Evolutionary conservation across 345 rosid genomes (phyloP), one percentile per base, ranked within the genome.

Genomic region (Populus davidiana): DNA sequence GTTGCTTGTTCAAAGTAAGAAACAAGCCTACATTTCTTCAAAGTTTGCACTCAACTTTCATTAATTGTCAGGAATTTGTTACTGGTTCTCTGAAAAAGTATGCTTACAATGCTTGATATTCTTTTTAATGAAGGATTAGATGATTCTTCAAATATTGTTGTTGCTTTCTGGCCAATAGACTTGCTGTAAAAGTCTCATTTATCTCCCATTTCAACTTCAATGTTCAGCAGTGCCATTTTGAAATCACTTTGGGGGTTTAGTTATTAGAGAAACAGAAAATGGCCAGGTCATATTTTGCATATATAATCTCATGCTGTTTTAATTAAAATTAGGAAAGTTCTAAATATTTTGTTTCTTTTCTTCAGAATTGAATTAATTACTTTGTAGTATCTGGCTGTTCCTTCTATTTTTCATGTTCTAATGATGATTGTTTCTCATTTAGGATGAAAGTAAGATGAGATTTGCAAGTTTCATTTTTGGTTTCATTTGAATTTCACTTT

Each of bases 1-100:
- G 70, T 82, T 93, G 83, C 91, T 89, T 75, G 12, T 80, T 78
- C 91, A 90, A 77, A 87, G 98, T 95, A 89, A 90, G 87, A 66
- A 64, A 67, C 49, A 71, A 56, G 82, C 75, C 67, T 31, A 61
- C 41, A 35, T 14, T 69, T 76, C 44, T 17, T 35, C 17, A 21
- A 50, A 50, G 38, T 61, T 69, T 56, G 61, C 25, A 69, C 50
- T 23, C 20, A 47, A 31, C 56, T 63, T 75, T 75, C 25, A 72
- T 52, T 67, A 16, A 21, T 6, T 31, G 16, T 16, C 1, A 39
- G 23, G 50, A 6, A 11, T 47, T 63, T n/a, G 52, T 16, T 70
- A 38, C 21, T 59, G 73, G 43, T 29, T 63, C 67, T 47, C 16
- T 47, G 6, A 47, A 47, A 14, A 3, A 4, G 18, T 47, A 47